Percentiles rank a stretch among this genome's conserved stretches.
Evolutionary conservation across 805 yeast genomes (phyloP).

Genomic region (Blastobotrys muscicola): DNA sequence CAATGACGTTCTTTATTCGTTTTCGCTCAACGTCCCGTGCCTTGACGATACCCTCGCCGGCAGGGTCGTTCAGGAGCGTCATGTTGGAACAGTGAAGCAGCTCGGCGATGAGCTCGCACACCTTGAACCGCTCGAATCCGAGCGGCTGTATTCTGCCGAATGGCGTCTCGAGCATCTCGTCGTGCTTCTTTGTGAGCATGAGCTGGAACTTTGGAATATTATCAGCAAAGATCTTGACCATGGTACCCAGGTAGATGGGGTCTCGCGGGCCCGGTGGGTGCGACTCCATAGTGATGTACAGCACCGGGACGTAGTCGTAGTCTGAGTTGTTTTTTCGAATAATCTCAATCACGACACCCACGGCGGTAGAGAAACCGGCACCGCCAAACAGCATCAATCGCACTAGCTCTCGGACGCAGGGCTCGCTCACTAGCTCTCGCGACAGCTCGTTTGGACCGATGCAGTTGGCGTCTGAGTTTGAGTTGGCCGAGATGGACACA

Average conservation of each 20-base stretch:
- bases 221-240: slow-evolving; percentile 69
- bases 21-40: slow-evolving; percentile 62
- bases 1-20: slow-evolving; percentile 32
- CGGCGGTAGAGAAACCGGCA: slow-evolving; percentile 86
- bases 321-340: slow-evolving; percentile 94
- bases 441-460: slow-evolving; percentile 95
- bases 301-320: slow-evolving; percentile 81
- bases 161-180: slow-evolving; percentile 43
- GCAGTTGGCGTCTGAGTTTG: slow-evolving; percentile 78
- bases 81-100: slow-evolving; percentile 94
- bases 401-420: slow-evolving; percentile 57
- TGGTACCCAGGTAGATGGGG: slow-evolving; percentile 82
- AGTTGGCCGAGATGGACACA: slow-evolving; percentile 88
- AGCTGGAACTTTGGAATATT: slow-evolving; percentile 60
- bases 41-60: slow-evolving; percentile 55
- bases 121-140: slow-evolving; percentile 85
- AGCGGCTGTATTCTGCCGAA: slow-evolving; percentile 61
- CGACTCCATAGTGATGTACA: slow-evolving; percentile 70
- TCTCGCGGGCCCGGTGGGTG: slow-evolving; percentile 92
- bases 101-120: slow-evolving; percentile 90
- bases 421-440: slow-evolving; percentile 75
- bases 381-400: slow-evolving; percentile 68
- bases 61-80: slow-evolving; percentile 75
- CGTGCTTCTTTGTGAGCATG: slow-evolving; percentile 39
- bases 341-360: slow-evolving; percentile 87